Conservation (phyloP, 2,329 filamentous ascomycete genomes). For the Ophiosphaerella narmari region DNA sequence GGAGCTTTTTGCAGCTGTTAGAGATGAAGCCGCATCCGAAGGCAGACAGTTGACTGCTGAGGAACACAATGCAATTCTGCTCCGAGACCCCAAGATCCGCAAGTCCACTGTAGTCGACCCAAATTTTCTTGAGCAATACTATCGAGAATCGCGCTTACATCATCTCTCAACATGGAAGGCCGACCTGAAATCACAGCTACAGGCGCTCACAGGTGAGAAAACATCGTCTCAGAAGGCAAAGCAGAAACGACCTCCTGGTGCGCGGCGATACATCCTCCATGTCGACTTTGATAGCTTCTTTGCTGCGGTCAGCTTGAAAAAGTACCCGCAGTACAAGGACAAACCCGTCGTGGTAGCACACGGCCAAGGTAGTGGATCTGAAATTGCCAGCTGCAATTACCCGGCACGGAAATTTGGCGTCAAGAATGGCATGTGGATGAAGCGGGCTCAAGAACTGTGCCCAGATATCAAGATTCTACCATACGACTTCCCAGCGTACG, state of each 20-base stretch:
- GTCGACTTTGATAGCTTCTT: conserved; percentile 99
- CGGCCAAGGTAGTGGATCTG: conserved; percentile 80
- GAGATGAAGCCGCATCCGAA: neutral
- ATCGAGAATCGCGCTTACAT: conserved; percentile 91
- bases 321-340: conserved; percentile 72
- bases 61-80: conserved; percentile 84
- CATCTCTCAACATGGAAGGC: conserved; percentile 97
- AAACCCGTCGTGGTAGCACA: conserved; percentile 91
- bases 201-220: conserved; percentile 76
- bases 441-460: conserved; percentile 79
- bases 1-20: conserved; percentile 1
- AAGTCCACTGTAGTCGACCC: conserved; percentile 93
- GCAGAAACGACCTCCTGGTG: conserved; percentile 63
- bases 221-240: conserved; percentile 54
- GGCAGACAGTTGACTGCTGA: conserved; percentile 72
- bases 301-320: conserved; percentile 85
- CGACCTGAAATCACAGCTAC: conserved; percentile 86
- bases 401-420: conserved; percentile 82
- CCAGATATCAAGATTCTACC: conserved; percentile 86
- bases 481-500: conserved; percentile 94
- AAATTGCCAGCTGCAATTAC: conserved; percentile 98
- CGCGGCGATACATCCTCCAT: conserved; percentile 84
- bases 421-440: conserved; percentile 99
- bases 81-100: conserved; percentile 82
- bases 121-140: conserved; percentile 91